Conservation (phyloP, 345 rosid species). For the Triadica sebifera region DNA sequence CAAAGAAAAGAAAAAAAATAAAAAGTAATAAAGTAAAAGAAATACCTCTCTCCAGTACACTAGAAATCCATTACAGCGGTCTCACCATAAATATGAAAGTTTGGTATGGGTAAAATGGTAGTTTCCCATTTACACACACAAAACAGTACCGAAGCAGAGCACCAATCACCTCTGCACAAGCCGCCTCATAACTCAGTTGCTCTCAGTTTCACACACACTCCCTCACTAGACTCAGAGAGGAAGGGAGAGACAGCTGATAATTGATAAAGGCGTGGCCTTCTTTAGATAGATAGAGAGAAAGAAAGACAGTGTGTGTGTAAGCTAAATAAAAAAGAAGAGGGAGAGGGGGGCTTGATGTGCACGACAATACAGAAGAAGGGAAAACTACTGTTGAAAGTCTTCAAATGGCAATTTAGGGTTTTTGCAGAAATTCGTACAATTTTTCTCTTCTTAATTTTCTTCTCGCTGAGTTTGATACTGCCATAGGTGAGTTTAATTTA, state of each 20-base stretch:
- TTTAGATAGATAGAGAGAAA: no score
- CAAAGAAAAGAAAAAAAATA: no score
- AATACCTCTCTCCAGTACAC: no score
- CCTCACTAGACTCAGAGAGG: no score
- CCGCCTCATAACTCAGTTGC: constrained; percentile 28
- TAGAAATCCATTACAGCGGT: no score
- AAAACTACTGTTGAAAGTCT: constrained; percentile 22
- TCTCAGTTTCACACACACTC: constrained; percentile 5
- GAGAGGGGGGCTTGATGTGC: constrained; percentile 8
- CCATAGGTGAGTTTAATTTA: constrained; percentile 25
- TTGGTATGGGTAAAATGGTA: constrained; percentile 25
- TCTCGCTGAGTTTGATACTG: constrained; percentile 8
- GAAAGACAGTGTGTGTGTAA: neutral
- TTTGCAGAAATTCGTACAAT: constrained; percentile 25
- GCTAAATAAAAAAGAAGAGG: constrained; percentile 2
- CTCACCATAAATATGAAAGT: no score
- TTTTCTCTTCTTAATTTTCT: neutral
- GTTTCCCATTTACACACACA: no score
- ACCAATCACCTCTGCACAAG: constrained; percentile 21
- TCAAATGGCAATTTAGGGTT: constrained; percentile 40
- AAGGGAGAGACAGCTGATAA: no score
- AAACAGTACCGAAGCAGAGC: neutral
- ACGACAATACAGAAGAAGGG: neutral
- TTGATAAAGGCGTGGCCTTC: no score
- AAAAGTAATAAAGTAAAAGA: no score